Conservation (phyloP, 768 basidiomycete species). For the Termitomyces sp. region DNA sequence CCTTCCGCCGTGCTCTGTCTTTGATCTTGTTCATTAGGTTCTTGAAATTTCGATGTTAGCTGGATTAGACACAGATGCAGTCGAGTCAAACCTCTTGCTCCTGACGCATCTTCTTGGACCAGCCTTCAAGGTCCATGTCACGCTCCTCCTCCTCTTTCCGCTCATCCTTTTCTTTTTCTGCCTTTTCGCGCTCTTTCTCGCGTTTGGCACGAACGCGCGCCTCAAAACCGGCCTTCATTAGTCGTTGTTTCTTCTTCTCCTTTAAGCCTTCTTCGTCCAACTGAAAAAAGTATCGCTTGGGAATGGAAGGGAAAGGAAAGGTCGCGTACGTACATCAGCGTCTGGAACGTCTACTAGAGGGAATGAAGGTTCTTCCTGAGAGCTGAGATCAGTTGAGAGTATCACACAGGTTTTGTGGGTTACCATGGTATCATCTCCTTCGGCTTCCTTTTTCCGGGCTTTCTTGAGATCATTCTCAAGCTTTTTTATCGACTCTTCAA, state of each 20-base stretch:
- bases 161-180: constrained; percentile 66
- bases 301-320: background rate
- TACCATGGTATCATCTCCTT: constrained; percentile 60
- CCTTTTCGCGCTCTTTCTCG: constrained; percentile 84
- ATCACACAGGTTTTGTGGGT: constrained; percentile 4
- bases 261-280: constrained; percentile 87
- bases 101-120: constrained; percentile 65
- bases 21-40: constrained; percentile 79
- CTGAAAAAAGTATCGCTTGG: constrained; percentile 26
- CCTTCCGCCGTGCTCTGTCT: constrained; percentile 71
- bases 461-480: constrained; percentile 75
- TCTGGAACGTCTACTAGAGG: constrained; percentile 91
- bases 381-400: background rate
- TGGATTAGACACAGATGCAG: background rate
- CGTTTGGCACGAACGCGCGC: constrained; percentile 77
- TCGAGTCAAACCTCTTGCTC: constrained; percentile 70
- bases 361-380: constrained; percentile 78
- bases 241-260: constrained; percentile 90
- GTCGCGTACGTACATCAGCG: constrained; percentile 55
- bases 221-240: constrained; percentile 92
- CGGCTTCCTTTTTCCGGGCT: constrained; percentile 76
- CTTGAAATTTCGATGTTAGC: constrained; percentile 30
- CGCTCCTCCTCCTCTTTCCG: constrained; percentile 75
- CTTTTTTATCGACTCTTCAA: constrained; percentile 83
- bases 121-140: constrained; percentile 60